Evolutionary conservation across 73 alveolate species (phyloP).

Genomic region (Stentor roeselii): DNA sequence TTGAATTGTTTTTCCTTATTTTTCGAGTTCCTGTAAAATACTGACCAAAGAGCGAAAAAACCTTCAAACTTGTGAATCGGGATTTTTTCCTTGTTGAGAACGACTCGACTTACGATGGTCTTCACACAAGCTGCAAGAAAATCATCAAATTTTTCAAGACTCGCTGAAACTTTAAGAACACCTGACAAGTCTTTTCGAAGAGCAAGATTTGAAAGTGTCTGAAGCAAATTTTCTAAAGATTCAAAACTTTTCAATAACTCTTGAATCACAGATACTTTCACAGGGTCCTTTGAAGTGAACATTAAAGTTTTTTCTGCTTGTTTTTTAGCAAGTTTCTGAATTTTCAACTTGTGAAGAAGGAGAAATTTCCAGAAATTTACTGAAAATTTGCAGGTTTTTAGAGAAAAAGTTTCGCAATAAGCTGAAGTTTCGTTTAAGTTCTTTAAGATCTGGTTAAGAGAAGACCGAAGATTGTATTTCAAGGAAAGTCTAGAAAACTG

Average conservation of each 20-base stretch:
- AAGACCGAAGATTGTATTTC: background rate
- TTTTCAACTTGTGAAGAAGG: background rate
- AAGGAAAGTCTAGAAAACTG: conserved; percentile 7
- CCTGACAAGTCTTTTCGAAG: background rate
- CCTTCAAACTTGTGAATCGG: conserved; percentile 21
- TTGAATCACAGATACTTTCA: background rate
- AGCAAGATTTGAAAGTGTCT: background rate
- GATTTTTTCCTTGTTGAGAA: background rate
- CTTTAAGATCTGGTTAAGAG: background rate
- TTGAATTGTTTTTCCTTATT: conserved; percentile 5
- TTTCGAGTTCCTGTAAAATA: background rate
- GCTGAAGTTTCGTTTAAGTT: background rate
- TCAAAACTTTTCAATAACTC: background rate
- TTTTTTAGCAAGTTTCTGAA: conserved; percentile 1
- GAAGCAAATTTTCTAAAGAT: background rate
- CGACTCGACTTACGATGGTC: too few species aligned
- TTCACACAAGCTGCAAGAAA: background rate
- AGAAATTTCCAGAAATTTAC: background rate
- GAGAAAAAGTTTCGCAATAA: background rate
- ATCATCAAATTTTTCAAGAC: background rate
- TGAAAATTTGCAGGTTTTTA: background rate
- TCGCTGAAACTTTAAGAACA: background rate
- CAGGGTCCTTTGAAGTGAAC: background rate
- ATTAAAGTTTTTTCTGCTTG: background rate
- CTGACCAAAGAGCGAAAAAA: background rate